A percentile compares a stretch with the other conserved stretches of the same genome.
phyloP scores from a whole-genome alignment of 306 rosid species.

The Ziziphus jujuba region DNA sequence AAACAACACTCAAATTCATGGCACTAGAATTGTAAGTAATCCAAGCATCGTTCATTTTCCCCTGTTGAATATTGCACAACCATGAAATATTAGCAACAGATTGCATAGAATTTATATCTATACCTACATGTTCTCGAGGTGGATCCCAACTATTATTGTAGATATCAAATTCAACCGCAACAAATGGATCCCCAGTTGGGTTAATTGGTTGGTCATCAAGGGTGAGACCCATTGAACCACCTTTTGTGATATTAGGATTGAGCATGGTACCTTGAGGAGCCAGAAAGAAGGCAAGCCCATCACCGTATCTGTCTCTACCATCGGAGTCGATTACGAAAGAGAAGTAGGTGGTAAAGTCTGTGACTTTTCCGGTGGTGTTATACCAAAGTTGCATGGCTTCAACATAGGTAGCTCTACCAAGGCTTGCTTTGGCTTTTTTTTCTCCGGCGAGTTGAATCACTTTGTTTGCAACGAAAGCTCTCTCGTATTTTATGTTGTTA shows the following conservation, averaged over 20 bases:
- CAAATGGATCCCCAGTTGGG: constrained; percentile 31
- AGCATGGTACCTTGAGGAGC: constrained; percentile 29
- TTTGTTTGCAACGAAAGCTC: too few relatives aligned
- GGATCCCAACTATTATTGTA: constrained; percentile 19
- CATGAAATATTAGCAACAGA: constrained; percentile 34
- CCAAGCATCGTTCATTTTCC: constrained; percentile 30
- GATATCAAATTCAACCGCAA: constrained; percentile 58
- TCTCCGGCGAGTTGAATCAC: constrained; percentile 22
- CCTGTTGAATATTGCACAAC: constrained; percentile 20
- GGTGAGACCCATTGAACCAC: constrained; percentile 48
- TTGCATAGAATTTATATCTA: constrained; percentile 33
- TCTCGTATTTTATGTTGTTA: background rate
- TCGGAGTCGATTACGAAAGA: constrained; percentile 33
- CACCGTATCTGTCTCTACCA: background rate
- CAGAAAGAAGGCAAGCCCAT: constrained; percentile 52
- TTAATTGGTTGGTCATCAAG: background rate
- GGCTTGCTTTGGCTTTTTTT: background rate
- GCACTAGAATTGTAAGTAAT: constrained; percentile 37
- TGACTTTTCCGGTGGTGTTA: constrained; percentile 25
- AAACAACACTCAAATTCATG: constrained; percentile 29
- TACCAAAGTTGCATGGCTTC: constrained; percentile 39
- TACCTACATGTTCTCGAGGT: constrained; percentile 35
- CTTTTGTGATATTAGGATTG: constrained; percentile 7
- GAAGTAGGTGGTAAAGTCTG: constrained; percentile 48
- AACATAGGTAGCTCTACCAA: constrained; percentile 38